Conservation (phyloP, 2,329 filamentous ascomycete genomes). For the Aspergillaceae sp. region DNA sequence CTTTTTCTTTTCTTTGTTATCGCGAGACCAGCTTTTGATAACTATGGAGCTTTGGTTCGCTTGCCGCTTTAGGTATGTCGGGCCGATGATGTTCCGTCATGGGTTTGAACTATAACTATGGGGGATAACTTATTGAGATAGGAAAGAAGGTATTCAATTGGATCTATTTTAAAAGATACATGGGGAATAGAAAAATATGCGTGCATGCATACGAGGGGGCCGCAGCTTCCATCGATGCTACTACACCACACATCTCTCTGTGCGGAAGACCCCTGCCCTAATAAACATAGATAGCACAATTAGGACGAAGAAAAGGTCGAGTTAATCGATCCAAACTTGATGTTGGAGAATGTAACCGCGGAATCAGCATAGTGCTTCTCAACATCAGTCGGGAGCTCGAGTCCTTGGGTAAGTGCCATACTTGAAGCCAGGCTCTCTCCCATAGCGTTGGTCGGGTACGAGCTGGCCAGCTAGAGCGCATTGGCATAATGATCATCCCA, state of each 20-base stretch:
- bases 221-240: too few relatives aligned
- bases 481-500: conserved; percentile 59
- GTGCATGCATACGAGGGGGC: too few relatives aligned
- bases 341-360: conserved; percentile 50
- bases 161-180: too few relatives aligned
- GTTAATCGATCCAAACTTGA: conserved; percentile 49
- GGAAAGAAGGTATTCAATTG: background rate
- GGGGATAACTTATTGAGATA: too few relatives aligned
- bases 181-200: too few relatives aligned
- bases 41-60: conserved; percentile 1
- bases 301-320: conserved; percentile 36
- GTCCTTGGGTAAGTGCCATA: conserved; percentile 48
- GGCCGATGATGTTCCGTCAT: conserved; percentile 16
- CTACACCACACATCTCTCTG: too few relatives aligned
- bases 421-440: conserved; percentile 39
- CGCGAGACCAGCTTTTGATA: background rate
- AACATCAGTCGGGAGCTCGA: conserved; percentile 46
- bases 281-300: background rate
- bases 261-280: background rate
- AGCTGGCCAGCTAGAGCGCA: conserved; percentile 68
- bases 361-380: conserved; percentile 40
- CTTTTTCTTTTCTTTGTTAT: background rate
- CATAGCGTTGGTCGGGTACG: conserved; percentile 44
- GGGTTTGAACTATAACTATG: background rate
- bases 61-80: conserved; percentile 8